Evolutionary conservation across 2,329 filamentous ascomycete species (phyloP), one percentile per base, ranked within the genome.

Genomic region (Colletotrichum viniferum): DNA sequence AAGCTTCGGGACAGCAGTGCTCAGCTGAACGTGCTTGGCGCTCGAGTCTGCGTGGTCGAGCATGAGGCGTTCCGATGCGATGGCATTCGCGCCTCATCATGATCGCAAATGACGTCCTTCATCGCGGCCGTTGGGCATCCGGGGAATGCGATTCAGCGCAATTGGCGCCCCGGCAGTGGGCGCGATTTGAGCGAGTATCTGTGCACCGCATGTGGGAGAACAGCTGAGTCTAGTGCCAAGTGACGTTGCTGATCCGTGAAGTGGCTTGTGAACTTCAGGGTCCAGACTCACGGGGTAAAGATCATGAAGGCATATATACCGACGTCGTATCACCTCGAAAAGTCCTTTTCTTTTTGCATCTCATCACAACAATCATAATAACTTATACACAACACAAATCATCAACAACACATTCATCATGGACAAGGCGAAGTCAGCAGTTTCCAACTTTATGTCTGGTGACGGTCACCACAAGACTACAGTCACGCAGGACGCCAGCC

Each of bases 381-480:
- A 2, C 4, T 12, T 3, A 52, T 4, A 5, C 32, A 62, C 12
- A 28, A 16, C 14, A 9, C 18, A 4, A 9, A 32, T 9, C 13
- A 43, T 26, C 30, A 21, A 60, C 1, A 21, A 28, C 32, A 48
- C 28, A 58, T 48, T 28, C 82, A 88, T 28, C 78, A 93, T 94
- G 92, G 88, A 94, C 18, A 91, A 91, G 81, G 91, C 92, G 52
- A 94, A 92, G 86, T 86, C 88, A 80, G 90, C 89, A 75, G 88
- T 94, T 79, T 85, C 85, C 62, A 88, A 89, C 80, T 92, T 94
- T 85, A 88, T 93, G 79, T 86, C 83, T 81, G 88, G 89, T 79
- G 86, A 90, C 72, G 92, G 92, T 73, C 90, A 94, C 77, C 89
- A 94, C 79, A 91, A 93, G 80, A 95, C 93, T n/a, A 92, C 90